Conservation (phyloP, 2,329 filamentous ascomycete genomes). For the Fusarium agapanthi region DNA sequence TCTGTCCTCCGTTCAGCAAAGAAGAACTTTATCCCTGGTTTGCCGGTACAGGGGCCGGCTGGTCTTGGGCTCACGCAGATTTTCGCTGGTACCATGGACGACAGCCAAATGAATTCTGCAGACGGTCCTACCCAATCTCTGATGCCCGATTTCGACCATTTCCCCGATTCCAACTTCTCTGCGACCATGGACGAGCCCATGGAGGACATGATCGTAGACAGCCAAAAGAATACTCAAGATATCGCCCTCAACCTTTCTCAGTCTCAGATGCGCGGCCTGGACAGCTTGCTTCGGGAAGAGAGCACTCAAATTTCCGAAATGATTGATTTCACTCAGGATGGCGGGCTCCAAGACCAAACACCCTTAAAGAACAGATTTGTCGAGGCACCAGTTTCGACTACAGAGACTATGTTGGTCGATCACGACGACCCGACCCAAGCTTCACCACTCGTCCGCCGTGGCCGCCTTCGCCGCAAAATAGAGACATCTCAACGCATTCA, state of each 20-base stretch:
- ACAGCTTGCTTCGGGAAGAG: conserved; percentile 61
- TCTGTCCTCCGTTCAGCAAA: conserved; percentile 74
- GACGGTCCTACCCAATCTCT: conserved; percentile 54
- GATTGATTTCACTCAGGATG: conserved; percentile 82
- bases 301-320: conserved; percentile 73
- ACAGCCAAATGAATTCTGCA: conserved; percentile 55
- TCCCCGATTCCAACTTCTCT: conserved; percentile 69
- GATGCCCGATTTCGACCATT: conserved; percentile 66
- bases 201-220: conserved; percentile 61
- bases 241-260: conserved; percentile 68
- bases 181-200: conserved; percentile 64
- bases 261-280: conserved; percentile 67
- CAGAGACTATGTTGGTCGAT: conserved; percentile 70
- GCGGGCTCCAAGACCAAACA: conserved; percentile 76
- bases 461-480: conserved; percentile 59
- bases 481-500: conserved; percentile 40
- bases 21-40: conserved; percentile 74
- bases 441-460: conserved; percentile 72
- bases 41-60: conserved; percentile 68
- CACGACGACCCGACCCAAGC: conserved; percentile 58
- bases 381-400: conserved; percentile 71
- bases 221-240: conserved; percentile 51
- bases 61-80: conserved; percentile 86
- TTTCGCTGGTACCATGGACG: conserved; percentile 88
- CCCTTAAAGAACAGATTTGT: conserved; percentile 75